Base-by-base conservation (phyloP, 176 grass and related monocot genomes). In the Raddia guianensis region DNA sequence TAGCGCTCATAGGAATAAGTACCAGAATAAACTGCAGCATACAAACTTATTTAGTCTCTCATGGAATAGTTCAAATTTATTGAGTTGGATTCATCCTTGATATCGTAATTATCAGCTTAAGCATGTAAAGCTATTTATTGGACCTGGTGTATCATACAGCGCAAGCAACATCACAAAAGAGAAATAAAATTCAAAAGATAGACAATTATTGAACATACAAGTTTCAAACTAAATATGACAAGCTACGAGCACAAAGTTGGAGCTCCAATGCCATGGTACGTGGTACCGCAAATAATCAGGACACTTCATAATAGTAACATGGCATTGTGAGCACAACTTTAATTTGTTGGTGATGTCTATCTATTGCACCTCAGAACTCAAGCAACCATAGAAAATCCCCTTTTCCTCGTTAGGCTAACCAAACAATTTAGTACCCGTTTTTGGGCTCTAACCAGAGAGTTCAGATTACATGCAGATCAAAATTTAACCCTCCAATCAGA, bases 1-100 rank as follows among this genome's bases (percentile, higher is more conserved):
- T 49, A 49, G 42, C 14, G 75, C 35, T 70, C 19, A 53, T 12
- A 63, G 18, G 49, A 66, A 87, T 63, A 64, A 52, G 48, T 83
- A 87, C 79, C 48, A 83, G 49, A 78, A 72, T 49, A 66, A 77
- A 83, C 9, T 83, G 73, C 77, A 83, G 57, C 59, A 78, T 19
- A 51, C 18, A 56, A 70, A 18, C 59, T 66, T 76, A 46, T 77
- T 71, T 71, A 87, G 32, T 72, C 21, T 16, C 49, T 11, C 66
- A 66, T 73, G 66, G n/a, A 47, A 70, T 60, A 81, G 72, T 71
- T 70, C 72, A 75, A 15, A 55, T 55, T 53, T n/a, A 5, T 56
- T 49, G 57, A 64, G 73, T 66, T 72, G 42, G 32, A 35, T 83
- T 66, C 73, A 70, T 8, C 79, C 50, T 83, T 59, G 66, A 66